A percentile compares a stretch with the other conserved stretches of the same genome.
These are phyloP conservation scores for Scopulariopsis brevicaulis DNA, from an alignment of 2,329 filamentous ascomycete species.

Conservation along the genomic window DNA sequence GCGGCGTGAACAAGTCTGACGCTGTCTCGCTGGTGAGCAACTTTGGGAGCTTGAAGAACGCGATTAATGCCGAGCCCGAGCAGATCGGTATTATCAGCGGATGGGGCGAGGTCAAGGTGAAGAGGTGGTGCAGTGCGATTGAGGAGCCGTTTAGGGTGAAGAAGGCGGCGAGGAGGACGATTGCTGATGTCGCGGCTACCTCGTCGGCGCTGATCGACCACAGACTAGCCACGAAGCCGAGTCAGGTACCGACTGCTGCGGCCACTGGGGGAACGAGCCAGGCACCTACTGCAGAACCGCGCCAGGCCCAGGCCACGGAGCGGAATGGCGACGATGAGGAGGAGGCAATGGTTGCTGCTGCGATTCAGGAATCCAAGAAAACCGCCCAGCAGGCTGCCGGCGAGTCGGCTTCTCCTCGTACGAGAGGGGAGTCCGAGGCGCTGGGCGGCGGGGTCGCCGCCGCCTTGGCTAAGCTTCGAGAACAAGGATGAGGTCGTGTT, in stretches of 20 bases:
- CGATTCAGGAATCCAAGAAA: constrained; percentile 33
- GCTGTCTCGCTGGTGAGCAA: constrained; percentile 81
- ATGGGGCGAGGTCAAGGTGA: constrained; percentile 93
- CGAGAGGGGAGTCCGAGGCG: not conserved
- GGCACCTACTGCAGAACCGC: not conserved
- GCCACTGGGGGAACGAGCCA: not conserved
- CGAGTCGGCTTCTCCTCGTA: not conserved
- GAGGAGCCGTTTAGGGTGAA: constrained; percentile 75
- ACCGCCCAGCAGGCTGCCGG: constrained; percentile 16
- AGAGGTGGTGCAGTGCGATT: constrained; percentile 70
- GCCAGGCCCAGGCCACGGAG: constrained; percentile 11
- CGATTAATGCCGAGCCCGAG: constrained; percentile 79
- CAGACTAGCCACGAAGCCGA: not conserved
- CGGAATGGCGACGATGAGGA: constrained; percentile 32
- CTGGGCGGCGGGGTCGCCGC: constrained; percentile 48
- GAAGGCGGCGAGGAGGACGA: constrained; percentile 46
- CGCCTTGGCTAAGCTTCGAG: constrained; percentile 46
- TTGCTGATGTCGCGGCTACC: constrained; percentile 3
- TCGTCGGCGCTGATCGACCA: not conserved
- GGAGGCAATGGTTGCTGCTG: constrained; percentile 36
- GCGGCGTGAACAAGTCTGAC: constrained; percentile 90
- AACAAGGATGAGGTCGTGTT: constrained; percentile 20
- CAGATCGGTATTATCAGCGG: constrained; percentile 76
- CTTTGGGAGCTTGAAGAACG: constrained; percentile 80
- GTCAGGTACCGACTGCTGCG: not conserved